phyloP scores from a whole-genome alignment of 2,329 filamentous ascomycete species.

The Lomentospora prolificans region DNA sequence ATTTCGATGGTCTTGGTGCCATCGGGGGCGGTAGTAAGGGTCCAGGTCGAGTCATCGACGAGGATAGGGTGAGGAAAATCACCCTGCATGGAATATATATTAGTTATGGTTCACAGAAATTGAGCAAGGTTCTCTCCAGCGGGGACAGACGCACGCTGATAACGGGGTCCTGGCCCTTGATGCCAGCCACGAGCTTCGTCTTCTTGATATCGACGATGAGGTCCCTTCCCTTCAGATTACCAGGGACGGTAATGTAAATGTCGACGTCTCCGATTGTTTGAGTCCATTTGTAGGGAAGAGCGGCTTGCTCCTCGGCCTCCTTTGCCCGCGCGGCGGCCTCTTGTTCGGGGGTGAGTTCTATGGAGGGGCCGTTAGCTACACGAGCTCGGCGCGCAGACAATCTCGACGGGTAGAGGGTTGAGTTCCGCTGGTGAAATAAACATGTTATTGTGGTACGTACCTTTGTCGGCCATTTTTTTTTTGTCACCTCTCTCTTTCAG shows the following conservation, averaged over 20 bases:
- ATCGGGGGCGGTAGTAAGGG: conserved; percentile 62
- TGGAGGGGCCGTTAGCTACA: conserved; percentile 1
- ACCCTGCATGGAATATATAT: conserved; percentile 45
- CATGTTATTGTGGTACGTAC: conserved; percentile 17
- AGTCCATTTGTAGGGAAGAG: conserved; percentile 93
- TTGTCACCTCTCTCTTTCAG: not conserved
- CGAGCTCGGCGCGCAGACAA: not conserved
- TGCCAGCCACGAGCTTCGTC: conserved; percentile 62
- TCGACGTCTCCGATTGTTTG: conserved; percentile 88
- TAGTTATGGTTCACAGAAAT: too few species aligned
- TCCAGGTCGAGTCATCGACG: conserved; percentile 91
- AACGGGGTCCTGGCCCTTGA: conserved; percentile 83
- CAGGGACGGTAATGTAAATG: conserved; percentile 66
- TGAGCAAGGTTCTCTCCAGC: too few species aligned
- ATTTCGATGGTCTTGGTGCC: conserved; percentile 62
- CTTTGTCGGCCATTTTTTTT: conserved; percentile 32
- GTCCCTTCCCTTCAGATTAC: conserved; percentile 75
- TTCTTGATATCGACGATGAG: conserved; percentile 76
- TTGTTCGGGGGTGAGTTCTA: conserved; percentile 46
- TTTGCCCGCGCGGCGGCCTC: conserved; percentile 52
- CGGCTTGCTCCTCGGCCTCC: conserved; percentile 79
- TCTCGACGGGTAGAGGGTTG: too few species aligned
- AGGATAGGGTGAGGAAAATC: conserved; percentile 70
- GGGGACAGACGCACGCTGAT: conserved; percentile 65
- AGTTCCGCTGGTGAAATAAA: too few species aligned